phyloP scores from a whole-genome alignment of 2,329 filamentous ascomycete genomes.

The Aspergillus neoniger region DNA sequence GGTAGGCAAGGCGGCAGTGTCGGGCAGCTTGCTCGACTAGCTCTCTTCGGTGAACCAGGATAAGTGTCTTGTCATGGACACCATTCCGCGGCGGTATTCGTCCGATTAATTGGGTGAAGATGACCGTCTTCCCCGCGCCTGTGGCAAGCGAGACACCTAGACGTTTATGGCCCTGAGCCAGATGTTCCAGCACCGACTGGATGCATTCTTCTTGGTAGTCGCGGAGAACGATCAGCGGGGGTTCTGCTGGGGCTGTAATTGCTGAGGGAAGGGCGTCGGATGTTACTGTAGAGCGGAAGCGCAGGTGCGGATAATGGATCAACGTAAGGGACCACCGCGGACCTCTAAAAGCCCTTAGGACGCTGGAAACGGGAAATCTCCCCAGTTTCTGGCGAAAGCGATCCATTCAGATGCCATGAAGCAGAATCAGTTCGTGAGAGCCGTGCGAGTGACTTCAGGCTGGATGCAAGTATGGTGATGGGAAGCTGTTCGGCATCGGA shows the following conservation, averaged over 20 bases:
- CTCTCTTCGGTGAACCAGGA: slow-evolving; percentile 88
- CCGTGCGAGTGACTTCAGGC: too few relatives aligned
- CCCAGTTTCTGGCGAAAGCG: slow-evolving; percentile 30
- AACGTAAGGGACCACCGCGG: slow-evolving; percentile 26
- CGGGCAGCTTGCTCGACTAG: slow-evolving; percentile 89
- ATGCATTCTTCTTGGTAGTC: slow-evolving; percentile 93
- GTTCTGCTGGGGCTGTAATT: slow-evolving; percentile 14
- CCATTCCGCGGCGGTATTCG: slow-evolving; percentile 62
- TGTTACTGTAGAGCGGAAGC: slow-evolving; percentile 27
- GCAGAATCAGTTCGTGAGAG: not conserved
- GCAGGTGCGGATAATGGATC: slow-evolving; percentile 28
- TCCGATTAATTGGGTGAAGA: slow-evolving; percentile 93
- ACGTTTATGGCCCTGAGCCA: slow-evolving; percentile 72
- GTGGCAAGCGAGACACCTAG: slow-evolving; percentile 85
- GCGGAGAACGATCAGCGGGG: slow-evolving; percentile 62
- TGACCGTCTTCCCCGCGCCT: slow-evolving; percentile 88
- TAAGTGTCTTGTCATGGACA: slow-evolving; percentile 74
- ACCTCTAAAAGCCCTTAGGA: slow-evolving; percentile 13
- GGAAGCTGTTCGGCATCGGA: too few relatives aligned
- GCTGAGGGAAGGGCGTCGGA: slow-evolving; percentile 10
- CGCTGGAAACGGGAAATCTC: slow-evolving; percentile 20
- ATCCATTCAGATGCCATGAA: slow-evolving; percentile 32
- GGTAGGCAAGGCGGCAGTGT: slow-evolving; percentile 81
- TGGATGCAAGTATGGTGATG: too few relatives aligned
- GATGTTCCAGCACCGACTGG: slow-evolving; percentile 70